Conservation (phyloP, 441 rosid species). For the Syzygium syzygioides region DNA sequence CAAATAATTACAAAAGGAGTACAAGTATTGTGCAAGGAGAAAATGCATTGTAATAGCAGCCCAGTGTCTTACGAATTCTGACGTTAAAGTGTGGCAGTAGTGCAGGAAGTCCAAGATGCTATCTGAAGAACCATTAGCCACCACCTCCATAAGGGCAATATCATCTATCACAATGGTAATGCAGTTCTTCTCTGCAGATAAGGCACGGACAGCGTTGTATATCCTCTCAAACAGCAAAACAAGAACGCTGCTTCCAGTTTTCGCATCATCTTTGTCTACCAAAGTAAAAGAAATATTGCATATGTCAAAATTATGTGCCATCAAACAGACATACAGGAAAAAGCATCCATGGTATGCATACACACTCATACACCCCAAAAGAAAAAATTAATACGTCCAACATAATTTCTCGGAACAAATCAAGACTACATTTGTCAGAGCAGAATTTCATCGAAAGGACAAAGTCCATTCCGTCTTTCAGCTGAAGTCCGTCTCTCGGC, state of each 20-base stretch:
- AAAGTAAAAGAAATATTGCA: not conserved
- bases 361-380: not conserved
- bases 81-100: constrained; percentile 69
- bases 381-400: not conserved
- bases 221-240: constrained; percentile 45
- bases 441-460: not conserved
- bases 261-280: constrained; percentile 40
- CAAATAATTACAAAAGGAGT: not conserved
- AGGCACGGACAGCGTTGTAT: constrained; percentile 26
- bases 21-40: not conserved
- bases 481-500: not conserved
- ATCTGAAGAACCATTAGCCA: constrained; percentile 54
- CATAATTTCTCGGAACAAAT: not conserved
- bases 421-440: not conserved
- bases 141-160: constrained; percentile 75
- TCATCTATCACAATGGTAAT: constrained; percentile 85
- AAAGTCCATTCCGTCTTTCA: not conserved
- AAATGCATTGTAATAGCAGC: not conserved
- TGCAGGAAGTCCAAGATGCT: constrained; percentile 71
- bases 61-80: constrained; percentile 51
- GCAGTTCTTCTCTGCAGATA: constrained; percentile 34
- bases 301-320: not conserved
- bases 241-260: constrained; percentile 29
- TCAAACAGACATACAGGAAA: not conserved
- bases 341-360: not conserved